Evolutionary conservation across 139 green algal genomes (phyloP), one percentile per base, ranked within the genome.

Genomic region (Edaphochlamys debaryana): DNA sequence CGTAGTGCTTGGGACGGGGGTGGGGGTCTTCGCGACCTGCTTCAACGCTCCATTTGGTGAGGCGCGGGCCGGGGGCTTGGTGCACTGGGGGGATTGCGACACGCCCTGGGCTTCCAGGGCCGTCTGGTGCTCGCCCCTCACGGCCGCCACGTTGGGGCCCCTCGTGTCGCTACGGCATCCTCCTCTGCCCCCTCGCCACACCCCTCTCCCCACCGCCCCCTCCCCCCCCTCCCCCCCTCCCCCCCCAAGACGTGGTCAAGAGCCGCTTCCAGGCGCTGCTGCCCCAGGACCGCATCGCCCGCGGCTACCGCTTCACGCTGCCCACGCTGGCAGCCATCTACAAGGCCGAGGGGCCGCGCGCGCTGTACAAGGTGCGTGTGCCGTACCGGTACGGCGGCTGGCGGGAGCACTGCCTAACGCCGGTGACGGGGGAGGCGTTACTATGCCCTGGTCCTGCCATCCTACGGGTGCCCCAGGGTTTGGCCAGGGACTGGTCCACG

Each of bases 41-140:
- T 91, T 92, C 80, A 93, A 93, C 60, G 86, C 86, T 2, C 90
- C 90, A 0, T 93, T 93, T 79, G 76, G 86, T 82, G 76, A 66
- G 76, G 36, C 2, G 58, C 45, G 45, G 45, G 45, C 45, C 11
- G 13, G 45, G 45, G 45, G 45, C n/a, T n/a, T n/a, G n/a, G n/a
- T n/a, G n/a, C n/a, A n/a, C n/a, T n/a, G n/a, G n/a, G n/a, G n/a
- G n/a, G n/a, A n/a, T n/a, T n/a, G n/a, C n/a, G n/a, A n/a, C 50
- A 58, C 17, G 50, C 50, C 15, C 17, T 58, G 17, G 15, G 15
- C 50, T 13, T n/a, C n/a, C n/a, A n/a, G n/a, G n/a, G n/a, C n/a
- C n/a, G n/a, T n/a, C n/a, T n/a, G n/a, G n/a, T n/a, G n/a, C n/a
- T n/a, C n/a, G n/a, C n/a, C n/a, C n/a, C n/a, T n/a, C n/a, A n/a